Base-by-base conservation (phyloP, 2,329 filamentous ascomycete genomes). In the Mycocentrospora acerina region DNA sequence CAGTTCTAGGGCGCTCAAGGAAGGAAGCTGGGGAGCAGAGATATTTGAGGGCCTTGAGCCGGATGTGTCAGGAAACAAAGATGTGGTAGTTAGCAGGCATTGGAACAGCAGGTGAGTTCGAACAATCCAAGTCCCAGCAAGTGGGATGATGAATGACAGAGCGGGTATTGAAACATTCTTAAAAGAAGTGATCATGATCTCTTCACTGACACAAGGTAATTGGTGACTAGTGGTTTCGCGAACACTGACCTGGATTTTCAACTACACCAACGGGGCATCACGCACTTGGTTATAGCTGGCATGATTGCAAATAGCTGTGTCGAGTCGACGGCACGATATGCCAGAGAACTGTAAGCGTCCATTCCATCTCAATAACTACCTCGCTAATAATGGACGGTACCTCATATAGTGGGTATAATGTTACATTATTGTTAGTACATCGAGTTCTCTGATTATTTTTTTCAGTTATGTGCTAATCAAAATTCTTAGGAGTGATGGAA, bases 221-320 rank as follows among this genome's bases (percentile, higher is more conserved):
- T 7, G 17, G 15, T 24, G 11, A 2, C 7, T 37, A 62, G 59
- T 30, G 64, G 60, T 0, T 68, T 68, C 34, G 32, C 48, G 12
- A 66, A 64, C 29, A 68, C 64, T 1, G 64, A 68, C 48, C 37
- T 68, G 14, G 59, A 67, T 24, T 67, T 56, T 35, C 62, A 66
- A 39, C 46, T 68, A 14, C 49, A 48, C 3, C 63, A 67, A 39
- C 44, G 58, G 13, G 60, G 62, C n/a, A 59, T 68, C 10, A 59
- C 51, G 2, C 44, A 66, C 24, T 14, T 68, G 7, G 45, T 67
- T 9, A 43, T 66, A 19, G 62, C 49, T 2, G 63, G 64, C 0
- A 45, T 67, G 38, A 56, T 51, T 2, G 46, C 60, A 7, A 68
- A 67, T 35, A 58, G 57, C 4, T 67, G 64, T 32, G 24, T 68